A percentile compares a stretch with the other conserved stretches of the same genome.
Conservation (phyloP, 2,329 filamentous ascomycete species). For the Pseudogymnoascus sp. region DNA sequence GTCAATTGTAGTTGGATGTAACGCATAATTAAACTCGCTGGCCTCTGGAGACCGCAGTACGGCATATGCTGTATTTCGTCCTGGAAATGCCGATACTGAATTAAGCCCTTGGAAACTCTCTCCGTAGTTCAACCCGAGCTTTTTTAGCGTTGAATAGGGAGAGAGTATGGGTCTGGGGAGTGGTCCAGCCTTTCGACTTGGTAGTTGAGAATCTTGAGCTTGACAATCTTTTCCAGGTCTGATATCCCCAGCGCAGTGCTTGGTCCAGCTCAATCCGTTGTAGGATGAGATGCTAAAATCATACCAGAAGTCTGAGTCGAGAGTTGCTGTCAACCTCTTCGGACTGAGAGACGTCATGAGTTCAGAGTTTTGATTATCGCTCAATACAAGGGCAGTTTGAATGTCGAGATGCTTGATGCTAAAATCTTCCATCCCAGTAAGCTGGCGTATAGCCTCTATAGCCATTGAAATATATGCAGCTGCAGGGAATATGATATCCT, state of each 20-base stretch:
- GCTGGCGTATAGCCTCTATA: slow-evolving; percentile 32
- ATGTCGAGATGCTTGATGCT: slow-evolving; percentile 18
- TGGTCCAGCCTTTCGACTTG: background rate
- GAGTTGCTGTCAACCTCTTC: slow-evolving; percentile 16
- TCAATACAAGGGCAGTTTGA: slow-evolving; percentile 20
- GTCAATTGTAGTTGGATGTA: slow-evolving; percentile 16
- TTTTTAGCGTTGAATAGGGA: slow-evolving; percentile 18
- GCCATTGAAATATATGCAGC: slow-evolving; percentile 43
- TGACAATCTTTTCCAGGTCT: slow-evolving; percentile 5
- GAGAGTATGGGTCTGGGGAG: slow-evolving; percentile 5
- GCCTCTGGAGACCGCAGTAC: background rate
- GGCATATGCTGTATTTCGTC: background rate
- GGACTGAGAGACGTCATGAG: slow-evolving; percentile 21
- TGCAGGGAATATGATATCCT: slow-evolving; percentile 42
- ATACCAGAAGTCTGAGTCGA: slow-evolving; percentile 21
- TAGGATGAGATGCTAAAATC: slow-evolving; percentile 25
- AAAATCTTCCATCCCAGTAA: slow-evolving; percentile 19
- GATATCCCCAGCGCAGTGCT: slow-evolving; percentile 24
- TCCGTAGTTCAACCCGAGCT: slow-evolving; percentile 22
- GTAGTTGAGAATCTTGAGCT: background rate
- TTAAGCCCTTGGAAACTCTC: slow-evolving; percentile 19
- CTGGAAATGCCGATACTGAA: slow-evolving; percentile 9
- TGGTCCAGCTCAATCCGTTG: slow-evolving; percentile 22
- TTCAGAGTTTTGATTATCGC: slow-evolving; percentile 17
- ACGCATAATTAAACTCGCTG: slow-evolving; percentile 9